Evolutionary conservation across 441 rosid species (phyloP).

Genomic region (Hura crepitans): DNA sequence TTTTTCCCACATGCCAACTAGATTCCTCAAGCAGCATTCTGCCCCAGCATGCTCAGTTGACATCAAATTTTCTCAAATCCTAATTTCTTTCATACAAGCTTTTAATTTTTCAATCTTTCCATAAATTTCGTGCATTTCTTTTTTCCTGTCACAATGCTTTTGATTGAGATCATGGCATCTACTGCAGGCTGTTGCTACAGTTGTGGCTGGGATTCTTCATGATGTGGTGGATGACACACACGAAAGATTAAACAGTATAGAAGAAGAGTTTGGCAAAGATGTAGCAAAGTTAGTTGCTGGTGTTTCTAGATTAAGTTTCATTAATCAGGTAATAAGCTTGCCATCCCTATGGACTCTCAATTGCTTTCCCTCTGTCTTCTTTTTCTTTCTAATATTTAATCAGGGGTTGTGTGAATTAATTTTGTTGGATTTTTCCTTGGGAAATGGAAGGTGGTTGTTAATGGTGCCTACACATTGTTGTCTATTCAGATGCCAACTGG

Average conservation of each 20-base stretch:
- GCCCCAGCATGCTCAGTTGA: neutral
- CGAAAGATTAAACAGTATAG: conserved; percentile 46
- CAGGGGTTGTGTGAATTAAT: neutral
- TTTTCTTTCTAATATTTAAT: neutral
- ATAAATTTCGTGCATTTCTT: neutral
- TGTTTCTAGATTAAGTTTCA: conserved; percentile 62
- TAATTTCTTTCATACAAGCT: neutral
- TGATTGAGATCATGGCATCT: conserved; percentile 14
- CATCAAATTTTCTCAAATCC: neutral
- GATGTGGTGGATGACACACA: conserved; percentile 59
- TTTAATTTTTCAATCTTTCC: neutral
- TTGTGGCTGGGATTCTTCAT: conserved; percentile 74
- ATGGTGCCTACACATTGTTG: neutral
- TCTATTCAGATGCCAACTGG: neutral
- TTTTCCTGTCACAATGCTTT: neutral
- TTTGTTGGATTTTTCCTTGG: neutral
- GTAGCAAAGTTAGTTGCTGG: conserved; percentile 64
- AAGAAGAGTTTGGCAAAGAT: conserved; percentile 61
- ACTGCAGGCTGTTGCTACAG: conserved; percentile 57
- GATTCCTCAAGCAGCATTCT: neutral
- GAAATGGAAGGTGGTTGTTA: neutral
- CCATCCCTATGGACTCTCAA: neutral
- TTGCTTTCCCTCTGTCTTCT: neutral
- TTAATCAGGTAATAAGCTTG: conserved; percentile 56
- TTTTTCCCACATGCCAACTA: neutral